Percentiles rank a stretch among this genome's conserved stretches.
Conservation (phyloP, 1,139 yeast genomes). For the Yamadazyma aaseri region DNA sequence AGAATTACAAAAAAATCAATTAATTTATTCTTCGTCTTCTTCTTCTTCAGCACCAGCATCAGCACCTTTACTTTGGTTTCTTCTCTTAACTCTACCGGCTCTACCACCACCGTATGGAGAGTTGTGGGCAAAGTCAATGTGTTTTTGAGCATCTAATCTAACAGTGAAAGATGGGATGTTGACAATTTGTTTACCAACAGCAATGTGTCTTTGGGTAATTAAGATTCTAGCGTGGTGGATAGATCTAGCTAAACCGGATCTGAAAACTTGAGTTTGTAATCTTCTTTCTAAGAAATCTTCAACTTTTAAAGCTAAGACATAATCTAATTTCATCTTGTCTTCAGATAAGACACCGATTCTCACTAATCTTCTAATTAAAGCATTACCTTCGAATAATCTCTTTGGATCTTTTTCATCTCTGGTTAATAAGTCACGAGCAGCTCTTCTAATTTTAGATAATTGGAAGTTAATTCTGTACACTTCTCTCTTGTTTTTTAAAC, state of each 20-base stretch:
- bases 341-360: slow-evolving; percentile 98
- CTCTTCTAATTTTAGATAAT: slow-evolving; percentile 99
- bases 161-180: slow-evolving; percentile 99
- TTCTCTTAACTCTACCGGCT: slow-evolving; percentile 99
- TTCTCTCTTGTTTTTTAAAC: slow-evolving; percentile 99
- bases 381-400: slow-evolving; percentile 99
- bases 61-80: slow-evolving; percentile 68
- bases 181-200: slow-evolving; percentile 99
- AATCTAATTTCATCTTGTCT: slow-evolving; percentile 99
- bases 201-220: slow-evolving; percentile 98
- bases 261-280: slow-evolving; percentile 99
- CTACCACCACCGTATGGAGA: slow-evolving; percentile 99
- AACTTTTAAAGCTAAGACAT: slow-evolving; percentile 95
- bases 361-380: slow-evolving; percentile 96
- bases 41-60: slow-evolving; percentile 66
- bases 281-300: slow-evolving; percentile 99
- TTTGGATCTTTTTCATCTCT: slow-evolving; percentile 99
- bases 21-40: slow-evolving; percentile 61
- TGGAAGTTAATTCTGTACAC: slow-evolving; percentile 98
- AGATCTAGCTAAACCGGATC: slow-evolving; percentile 99
- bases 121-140: slow-evolving; percentile 98
- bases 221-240: slow-evolving; percentile 99
- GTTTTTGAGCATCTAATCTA: slow-evolving; percentile 99
- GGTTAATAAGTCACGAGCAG: slow-evolving; percentile 99
- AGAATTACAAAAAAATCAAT: slow-evolving; percentile 13